These are phyloP conservation scores for Colletotrichum sp. DNA, from an alignment of 2,329 filamentous ascomycete species.

Conservation along the genomic window DNA sequence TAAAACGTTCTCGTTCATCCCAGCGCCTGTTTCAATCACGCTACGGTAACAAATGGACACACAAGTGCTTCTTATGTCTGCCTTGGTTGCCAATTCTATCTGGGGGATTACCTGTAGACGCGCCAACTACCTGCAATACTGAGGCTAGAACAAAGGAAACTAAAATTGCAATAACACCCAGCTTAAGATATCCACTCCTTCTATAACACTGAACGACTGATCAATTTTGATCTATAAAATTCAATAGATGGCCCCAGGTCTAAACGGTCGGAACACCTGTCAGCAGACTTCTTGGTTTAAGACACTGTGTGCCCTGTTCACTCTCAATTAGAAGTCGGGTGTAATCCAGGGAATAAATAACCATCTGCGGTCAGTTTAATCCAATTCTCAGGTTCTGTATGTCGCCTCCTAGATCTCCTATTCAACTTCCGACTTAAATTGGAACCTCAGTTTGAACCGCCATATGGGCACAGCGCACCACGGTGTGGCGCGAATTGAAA, in stretches of 20 bases:
- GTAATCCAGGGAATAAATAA: neutral
- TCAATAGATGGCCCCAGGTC: no score
- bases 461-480: neutral
- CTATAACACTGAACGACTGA: no score
- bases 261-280: no score
- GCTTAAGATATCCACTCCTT: neutral
- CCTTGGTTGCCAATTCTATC: neutral
- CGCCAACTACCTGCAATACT: fast-evolving
- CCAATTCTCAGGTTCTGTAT: neutral
- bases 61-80: neutral
- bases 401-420: neutral
- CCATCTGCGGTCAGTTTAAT: neutral
- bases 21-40: neutral
- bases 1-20: neutral
- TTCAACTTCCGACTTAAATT: neutral
- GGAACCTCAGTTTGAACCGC: neutral
- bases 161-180: neutral
- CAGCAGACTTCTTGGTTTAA: neutral
- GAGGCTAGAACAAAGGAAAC: neutral
- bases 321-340: no score
- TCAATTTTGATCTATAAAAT: no score
- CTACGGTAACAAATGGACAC: neutral
- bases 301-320: neutral
- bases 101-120: neutral
- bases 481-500: no score